phyloP scores from a whole-genome alignment of 768 basidiomycete species.

The Tylopilus sp. region DNA sequence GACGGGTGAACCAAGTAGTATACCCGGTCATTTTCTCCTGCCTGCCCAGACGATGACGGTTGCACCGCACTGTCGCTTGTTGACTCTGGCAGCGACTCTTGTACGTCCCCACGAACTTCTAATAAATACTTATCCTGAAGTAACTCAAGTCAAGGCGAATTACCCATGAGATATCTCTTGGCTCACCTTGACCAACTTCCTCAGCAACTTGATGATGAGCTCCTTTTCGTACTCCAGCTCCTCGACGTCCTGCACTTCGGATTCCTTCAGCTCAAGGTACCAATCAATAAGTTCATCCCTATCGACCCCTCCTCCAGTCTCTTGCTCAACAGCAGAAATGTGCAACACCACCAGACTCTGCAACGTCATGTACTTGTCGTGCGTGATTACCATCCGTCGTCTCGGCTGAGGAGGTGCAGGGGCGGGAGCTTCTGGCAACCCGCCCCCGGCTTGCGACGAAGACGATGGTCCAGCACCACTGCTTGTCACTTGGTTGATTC shows the following conservation, averaged over 20 bases:
- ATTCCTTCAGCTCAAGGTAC: constrained; percentile 91
- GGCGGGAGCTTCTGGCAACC: constrained; percentile 28
- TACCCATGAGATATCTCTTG: neutral
- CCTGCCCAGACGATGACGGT: constrained; percentile 46
- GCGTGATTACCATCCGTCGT: constrained; percentile 87
- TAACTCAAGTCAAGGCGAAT: neutral
- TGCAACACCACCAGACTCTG: constrained; percentile 87
- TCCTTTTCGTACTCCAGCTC: constrained; percentile 90
- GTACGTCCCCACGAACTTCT: constrained; percentile 78
- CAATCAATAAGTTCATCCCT: constrained; percentile 92
- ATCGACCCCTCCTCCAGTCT: constrained; percentile 67
- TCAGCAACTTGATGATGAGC: constrained; percentile 83
- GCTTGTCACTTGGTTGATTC: constrained; percentile 34
- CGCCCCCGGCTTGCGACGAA: constrained; percentile 29
- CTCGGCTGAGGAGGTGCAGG: constrained; percentile 48
- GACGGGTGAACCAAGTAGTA: constrained; percentile 91
- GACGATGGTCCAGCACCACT: constrained; percentile 32
- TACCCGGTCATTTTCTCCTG: constrained; percentile 60
- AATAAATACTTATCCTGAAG: constrained; percentile 79
- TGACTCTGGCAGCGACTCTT: constrained; percentile 68
- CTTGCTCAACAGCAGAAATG: constrained; percentile 70
- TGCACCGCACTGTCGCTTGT: constrained; percentile 51
- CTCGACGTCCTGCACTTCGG: constrained; percentile 77
- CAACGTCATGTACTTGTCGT: constrained; percentile 90
- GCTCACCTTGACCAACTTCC: constrained; percentile 84